Conservation (phyloP, 495 filamentous ascomycete genomes). For the Beverwykella pulmonaria region DNA sequence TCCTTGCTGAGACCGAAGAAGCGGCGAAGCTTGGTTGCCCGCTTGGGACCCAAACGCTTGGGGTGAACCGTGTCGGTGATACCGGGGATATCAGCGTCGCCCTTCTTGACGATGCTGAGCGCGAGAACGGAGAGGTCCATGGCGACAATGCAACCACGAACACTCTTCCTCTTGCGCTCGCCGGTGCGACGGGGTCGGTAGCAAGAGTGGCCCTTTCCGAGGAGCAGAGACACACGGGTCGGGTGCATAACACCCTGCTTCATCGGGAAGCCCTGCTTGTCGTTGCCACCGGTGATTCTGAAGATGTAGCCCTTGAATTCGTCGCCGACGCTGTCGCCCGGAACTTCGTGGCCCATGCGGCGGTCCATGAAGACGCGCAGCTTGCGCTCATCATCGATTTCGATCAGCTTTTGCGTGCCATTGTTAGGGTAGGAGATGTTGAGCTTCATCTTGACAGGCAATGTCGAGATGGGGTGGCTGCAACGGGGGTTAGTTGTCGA, state of each 20-base stretch:
- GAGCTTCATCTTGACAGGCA: slow-evolving; percentile 75
- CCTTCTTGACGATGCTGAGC: slow-evolving; percentile 94
- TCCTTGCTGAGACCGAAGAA: slow-evolving; percentile 99
- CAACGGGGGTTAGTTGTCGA: slow-evolving; percentile 29
- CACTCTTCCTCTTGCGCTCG: slow-evolving; percentile 98
- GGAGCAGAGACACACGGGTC: slow-evolving; percentile 93
- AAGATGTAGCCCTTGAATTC: slow-evolving; percentile 99
- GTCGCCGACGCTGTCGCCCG: slow-evolving; percentile 89
- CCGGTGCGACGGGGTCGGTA: slow-evolving; percentile 96
- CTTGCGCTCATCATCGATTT: slow-evolving; percentile 97
- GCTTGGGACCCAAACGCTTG: slow-evolving; percentile 98
- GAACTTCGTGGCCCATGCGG: slow-evolving; percentile 97
- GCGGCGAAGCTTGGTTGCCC: slow-evolving; percentile 97
- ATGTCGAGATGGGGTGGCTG: slow-evolving; percentile 43
- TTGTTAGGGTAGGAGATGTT: slow-evolving; percentile 99
- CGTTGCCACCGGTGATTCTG: slow-evolving; percentile 98
- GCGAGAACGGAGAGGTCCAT: slow-evolving; percentile 92
- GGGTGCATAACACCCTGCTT: slow-evolving; percentile 99
- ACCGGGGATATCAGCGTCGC: slow-evolving; percentile 88
- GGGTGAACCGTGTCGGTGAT: slow-evolving; percentile 95
- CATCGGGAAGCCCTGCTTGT: slow-evolving; percentile 99
- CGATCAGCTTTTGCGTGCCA: slow-evolving; percentile 98
- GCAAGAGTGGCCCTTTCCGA: slow-evolving; percentile 91
- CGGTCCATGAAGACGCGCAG: slow-evolving; percentile 84
- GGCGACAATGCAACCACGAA: slow-evolving; percentile 96